These are phyloP conservation scores for Lupinus albus DNA, from an alignment of 306 rosid genomes.

Conservation along the genomic window DNA sequence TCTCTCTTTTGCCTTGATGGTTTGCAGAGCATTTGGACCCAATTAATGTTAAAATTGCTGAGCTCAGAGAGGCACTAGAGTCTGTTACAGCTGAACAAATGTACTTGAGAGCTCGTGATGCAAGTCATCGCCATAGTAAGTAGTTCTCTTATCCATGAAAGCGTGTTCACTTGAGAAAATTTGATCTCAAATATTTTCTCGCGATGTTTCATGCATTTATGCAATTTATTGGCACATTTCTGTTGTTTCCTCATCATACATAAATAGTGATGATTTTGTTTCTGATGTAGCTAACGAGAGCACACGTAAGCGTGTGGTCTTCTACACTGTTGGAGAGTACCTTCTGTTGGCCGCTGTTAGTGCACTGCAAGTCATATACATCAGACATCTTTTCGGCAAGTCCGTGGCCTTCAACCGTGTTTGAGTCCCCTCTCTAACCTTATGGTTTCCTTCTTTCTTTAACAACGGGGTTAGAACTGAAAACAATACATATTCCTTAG, in stretches of 20 bases:
- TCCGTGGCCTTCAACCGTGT: constrained; percentile 91
- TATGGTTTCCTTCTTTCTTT: constrained; percentile 36
- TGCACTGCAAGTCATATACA: constrained; percentile 74
- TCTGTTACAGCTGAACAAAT: constrained; percentile 94
- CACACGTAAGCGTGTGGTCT: constrained; percentile 77
- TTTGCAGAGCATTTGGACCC: constrained; percentile 98
- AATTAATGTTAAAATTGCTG: constrained; percentile 96
- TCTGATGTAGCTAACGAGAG: constrained; percentile 81
- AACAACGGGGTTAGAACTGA: constrained; percentile 45
- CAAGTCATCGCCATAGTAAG: constrained; percentile 96
- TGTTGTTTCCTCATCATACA: neutral
- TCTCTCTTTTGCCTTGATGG: constrained; percentile 2
- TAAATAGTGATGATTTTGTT: constrained; percentile 2
- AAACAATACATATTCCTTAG: constrained; percentile 27
- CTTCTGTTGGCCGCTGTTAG: constrained; percentile 72
- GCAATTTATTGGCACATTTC: neutral
- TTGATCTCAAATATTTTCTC: constrained; percentile 13
- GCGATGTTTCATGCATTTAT: neutral
- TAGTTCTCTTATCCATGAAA: constrained; percentile 35
- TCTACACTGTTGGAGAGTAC: constrained; percentile 84
- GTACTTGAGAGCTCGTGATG: constrained; percentile 90
- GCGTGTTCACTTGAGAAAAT: constrained; percentile 5
- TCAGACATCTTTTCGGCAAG: constrained; percentile 93
- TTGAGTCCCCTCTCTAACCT: constrained; percentile 46
- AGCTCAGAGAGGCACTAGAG: constrained; percentile 93